Evolutionary conservation across 2,329 filamentous ascomycete species (phyloP).

Genomic region (Penicillium sp.): DNA sequence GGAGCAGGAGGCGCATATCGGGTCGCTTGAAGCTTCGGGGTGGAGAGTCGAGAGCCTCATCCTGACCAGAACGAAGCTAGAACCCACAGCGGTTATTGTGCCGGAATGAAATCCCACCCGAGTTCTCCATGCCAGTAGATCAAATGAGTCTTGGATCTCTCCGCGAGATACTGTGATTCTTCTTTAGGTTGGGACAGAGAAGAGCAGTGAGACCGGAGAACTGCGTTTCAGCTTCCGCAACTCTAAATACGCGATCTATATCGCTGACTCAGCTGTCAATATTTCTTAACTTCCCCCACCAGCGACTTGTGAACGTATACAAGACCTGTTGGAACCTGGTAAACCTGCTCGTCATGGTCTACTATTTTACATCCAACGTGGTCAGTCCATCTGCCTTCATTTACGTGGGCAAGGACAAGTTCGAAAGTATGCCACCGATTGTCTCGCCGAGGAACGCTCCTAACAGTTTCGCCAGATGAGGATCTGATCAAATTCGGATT

Average conservation of each 20-base stretch:
- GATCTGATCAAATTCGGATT: conserved; percentile 86
- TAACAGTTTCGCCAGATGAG: conserved; percentile 63
- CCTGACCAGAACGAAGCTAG: neutral
- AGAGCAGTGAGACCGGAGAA: neutral
- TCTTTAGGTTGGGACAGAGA: neutral
- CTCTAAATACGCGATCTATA: conserved; percentile 1
- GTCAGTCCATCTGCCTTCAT: conserved; percentile 79
- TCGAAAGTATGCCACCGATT: conserved; percentile 67
- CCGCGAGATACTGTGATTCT: neutral
- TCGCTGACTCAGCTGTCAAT: conserved; percentile 1
- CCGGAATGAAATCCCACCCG: conserved; percentile 12
- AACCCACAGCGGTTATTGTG: conserved; percentile 15
- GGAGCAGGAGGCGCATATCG: neutral
- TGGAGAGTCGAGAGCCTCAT: conserved; percentile 3
- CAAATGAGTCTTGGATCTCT: neutral
- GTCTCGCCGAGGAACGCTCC: conserved; percentile 4
- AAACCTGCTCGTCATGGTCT: conserved; percentile 64
- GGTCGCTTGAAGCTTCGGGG: neutral
- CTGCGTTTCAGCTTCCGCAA: conserved; percentile 3
- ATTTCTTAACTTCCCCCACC: neutral
- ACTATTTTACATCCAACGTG: conserved; percentile 85
- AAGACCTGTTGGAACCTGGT: neutral
- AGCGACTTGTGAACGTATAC: neutral
- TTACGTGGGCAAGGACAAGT: conserved; percentile 98
- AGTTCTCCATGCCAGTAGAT: conserved; percentile 3